Percentiles rank a stretch among this genome's conserved stretches.
phyloP scores from a whole-genome alignment of 345 rosid genomes.

The Linum lewisii region DNA sequence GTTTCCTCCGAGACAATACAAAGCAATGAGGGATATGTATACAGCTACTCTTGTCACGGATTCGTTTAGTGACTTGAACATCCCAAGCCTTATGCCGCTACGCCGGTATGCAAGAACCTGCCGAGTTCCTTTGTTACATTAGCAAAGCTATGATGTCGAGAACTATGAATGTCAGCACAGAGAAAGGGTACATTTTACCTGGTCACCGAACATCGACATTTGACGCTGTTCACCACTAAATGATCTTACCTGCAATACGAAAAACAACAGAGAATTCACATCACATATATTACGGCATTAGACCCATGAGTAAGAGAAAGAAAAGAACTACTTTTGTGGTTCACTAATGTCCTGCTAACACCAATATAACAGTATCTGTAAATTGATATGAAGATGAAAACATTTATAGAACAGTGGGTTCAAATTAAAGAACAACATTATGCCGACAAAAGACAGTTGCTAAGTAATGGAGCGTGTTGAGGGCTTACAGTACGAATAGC shows the following conservation, averaged over 20 bases:
- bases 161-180: background rate
- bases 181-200: constrained; percentile 36
- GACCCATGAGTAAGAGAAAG: too few species aligned
- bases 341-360: too few species aligned
- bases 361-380: too few species aligned
- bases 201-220: constrained; percentile 74
- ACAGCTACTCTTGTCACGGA: constrained; percentile 89
- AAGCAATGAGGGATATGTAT: constrained; percentile 72
- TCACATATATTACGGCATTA: background rate
- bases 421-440: too few species aligned
- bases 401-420: too few species aligned
- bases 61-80: constrained; percentile 81
- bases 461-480: constrained; percentile 6
- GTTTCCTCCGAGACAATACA: constrained; percentile 87
- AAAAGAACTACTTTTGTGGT: too few species aligned
- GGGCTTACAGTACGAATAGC: constrained; percentile 85
- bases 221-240: constrained; percentile 93
- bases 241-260: constrained; percentile 71
- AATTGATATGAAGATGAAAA: too few species aligned
- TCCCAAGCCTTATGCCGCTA: constrained; percentile 89
- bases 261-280: background rate
- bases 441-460: background rate
- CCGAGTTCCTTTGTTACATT: constrained; percentile 13
- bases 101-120: constrained; percentile 79
- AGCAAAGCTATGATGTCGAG: background rate